A percentile compares a stretch with the other conserved stretches of the same genome.
Evolutionary conservation across 495 filamentous ascomycete genomes (phyloP).

Genomic region (Astrocystis sublimbata): DNA sequence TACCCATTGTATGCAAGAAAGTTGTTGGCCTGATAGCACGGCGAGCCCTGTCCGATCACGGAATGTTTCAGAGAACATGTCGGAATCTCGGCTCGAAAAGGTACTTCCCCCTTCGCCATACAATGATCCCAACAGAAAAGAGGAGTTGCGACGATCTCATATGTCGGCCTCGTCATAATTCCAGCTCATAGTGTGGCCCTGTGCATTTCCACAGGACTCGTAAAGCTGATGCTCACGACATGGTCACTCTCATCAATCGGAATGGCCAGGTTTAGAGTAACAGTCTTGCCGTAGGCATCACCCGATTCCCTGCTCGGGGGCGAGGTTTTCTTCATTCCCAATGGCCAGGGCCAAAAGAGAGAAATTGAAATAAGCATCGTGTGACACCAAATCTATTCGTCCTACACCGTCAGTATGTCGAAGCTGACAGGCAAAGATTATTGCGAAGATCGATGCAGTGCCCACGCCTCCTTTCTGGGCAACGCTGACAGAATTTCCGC

Average conservation of each 20-base stretch:
- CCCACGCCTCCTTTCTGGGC: not conserved
- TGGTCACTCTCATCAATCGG: conserved; percentile 10
- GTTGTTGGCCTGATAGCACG: conserved; percentile 3
- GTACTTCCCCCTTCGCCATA: not conserved
- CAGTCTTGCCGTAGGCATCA: not conserved
- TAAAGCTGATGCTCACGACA: conserved; percentile 7
- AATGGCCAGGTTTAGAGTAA: conserved; percentile 17
- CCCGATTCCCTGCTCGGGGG: conserved; percentile 1
- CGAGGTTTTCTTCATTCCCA: conserved; percentile 1
- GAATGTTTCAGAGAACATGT: conserved; percentile 26
- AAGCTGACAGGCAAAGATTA: conserved; percentile 12
- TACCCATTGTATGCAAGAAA: conserved; percentile 6
- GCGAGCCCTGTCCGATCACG: conserved; percentile 22
- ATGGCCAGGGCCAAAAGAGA: not conserved
- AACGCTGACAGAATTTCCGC: not conserved
- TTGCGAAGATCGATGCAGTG: conserved; percentile 5
- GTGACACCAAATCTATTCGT: conserved; percentile 13
- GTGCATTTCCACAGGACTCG: conserved; percentile 3
- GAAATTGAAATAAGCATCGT: conserved; percentile 17
- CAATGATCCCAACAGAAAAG: not conserved
- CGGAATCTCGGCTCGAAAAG: not conserved
- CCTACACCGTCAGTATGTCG: conserved; percentile 16
- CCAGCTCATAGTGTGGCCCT: not conserved
- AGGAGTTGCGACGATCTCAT: not conserved
- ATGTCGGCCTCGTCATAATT: no score